Evolutionary conservation across 2,329 filamentous ascomycete species (phyloP).

Genomic region (Aureobasidium sp.): DNA sequence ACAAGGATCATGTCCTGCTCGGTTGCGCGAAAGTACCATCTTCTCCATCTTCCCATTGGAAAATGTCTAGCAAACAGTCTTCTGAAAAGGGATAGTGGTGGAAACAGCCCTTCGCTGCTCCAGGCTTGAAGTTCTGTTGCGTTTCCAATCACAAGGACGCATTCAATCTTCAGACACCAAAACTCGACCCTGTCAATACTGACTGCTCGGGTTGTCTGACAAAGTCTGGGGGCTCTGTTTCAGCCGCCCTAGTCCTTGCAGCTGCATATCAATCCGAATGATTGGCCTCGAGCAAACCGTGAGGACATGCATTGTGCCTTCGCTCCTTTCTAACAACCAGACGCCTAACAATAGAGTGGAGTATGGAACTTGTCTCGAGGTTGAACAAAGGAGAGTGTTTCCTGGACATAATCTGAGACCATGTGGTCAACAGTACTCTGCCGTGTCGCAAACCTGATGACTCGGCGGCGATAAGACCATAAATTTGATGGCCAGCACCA

Average conservation of each 20-base stretch:
- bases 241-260: neutral
- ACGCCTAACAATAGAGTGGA: neutral
- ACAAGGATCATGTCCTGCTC: neutral
- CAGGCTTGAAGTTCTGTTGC: neutral
- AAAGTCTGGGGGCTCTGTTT: neutral
- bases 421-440: neutral
- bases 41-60: neutral
- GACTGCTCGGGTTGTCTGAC: neutral
- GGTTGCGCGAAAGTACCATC: neutral
- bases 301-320: neutral
- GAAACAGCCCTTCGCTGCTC: conserved; percentile 1
- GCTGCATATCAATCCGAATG: neutral
- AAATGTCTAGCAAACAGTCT: neutral
- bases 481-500: neutral
- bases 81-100: neutral
- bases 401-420: neutral
- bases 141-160: neutral
- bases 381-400: neutral
- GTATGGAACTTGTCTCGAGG: neutral
- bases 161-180: neutral
- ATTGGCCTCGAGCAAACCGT: neutral
- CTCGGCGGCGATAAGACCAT: neutral
- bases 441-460: neutral
- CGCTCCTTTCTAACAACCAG: neutral
- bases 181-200: neutral